Evolutionary conservation across 164 flowering plant species (phyloP).

Genomic region (Berberis thunbergii): DNA sequence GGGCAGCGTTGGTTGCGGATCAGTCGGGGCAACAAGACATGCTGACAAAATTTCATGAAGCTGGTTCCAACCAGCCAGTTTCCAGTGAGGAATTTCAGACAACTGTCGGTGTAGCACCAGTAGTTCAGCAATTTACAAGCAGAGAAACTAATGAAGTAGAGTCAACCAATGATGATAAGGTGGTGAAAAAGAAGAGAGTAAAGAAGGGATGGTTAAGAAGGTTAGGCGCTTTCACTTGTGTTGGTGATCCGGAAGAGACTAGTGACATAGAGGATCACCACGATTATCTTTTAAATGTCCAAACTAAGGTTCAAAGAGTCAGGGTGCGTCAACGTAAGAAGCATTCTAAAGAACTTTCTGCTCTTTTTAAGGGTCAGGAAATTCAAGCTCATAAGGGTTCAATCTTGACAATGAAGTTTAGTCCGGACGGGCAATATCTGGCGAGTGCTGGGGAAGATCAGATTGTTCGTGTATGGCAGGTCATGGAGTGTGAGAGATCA

Average conservation of each 20-base stretch:
- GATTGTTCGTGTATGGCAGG: constrained; percentile 66
- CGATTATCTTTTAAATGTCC: constrained; percentile 5
- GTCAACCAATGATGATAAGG: not conserved
- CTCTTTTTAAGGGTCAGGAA: constrained; percentile 53
- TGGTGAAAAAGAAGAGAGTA: constrained; percentile 21
- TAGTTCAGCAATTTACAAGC: constrained; percentile 22
- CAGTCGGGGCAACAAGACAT: constrained; percentile 22
- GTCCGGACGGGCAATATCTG: constrained; percentile 57
- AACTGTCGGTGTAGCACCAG: constrained; percentile 26
- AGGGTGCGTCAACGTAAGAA: constrained; percentile 35
- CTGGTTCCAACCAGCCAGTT: constrained; percentile 28
- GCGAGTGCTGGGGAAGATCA: constrained; percentile 85
- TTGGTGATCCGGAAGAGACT: constrained; percentile 18
- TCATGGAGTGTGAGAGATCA: constrained; percentile 44
- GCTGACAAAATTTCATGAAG: constrained; percentile 23
- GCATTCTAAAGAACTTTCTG: constrained; percentile 53
- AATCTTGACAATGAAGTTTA: constrained; percentile 72
- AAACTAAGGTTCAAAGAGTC: constrained; percentile 24
- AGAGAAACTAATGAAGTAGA: constrained; percentile 19
- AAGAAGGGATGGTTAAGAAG: constrained; percentile 47
- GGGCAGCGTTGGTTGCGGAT: constrained; percentile 23
- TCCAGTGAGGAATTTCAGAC: constrained; percentile 42
- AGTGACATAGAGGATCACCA: constrained; percentile 3
- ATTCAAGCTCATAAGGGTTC: constrained; percentile 64
- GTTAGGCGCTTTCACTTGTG: constrained; percentile 26